Evolutionary conservation across 495 filamentous ascomycete species (phyloP).

Genomic region (Hypomontagnella submonticulosa): DNA sequence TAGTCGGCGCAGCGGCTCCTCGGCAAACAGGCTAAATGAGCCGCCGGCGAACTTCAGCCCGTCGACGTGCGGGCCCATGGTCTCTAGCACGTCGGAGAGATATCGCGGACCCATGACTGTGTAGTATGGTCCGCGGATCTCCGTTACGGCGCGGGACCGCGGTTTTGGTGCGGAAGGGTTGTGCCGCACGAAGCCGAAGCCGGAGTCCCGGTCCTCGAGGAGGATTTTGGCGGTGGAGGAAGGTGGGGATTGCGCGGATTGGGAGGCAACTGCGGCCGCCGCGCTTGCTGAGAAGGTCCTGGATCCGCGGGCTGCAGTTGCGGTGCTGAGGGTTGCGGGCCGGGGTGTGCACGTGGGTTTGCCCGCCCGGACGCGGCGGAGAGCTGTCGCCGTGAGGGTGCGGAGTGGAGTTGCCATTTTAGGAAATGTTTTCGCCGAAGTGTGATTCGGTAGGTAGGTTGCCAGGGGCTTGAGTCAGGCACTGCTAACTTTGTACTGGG

Average conservation of each 20-base stretch:
- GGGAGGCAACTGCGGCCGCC: neutral
- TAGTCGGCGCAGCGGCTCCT: slow-evolving; percentile 59
- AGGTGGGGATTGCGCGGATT: neutral
- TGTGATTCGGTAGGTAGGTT: neutral
- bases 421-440: slow-evolving; percentile 8
- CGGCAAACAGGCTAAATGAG: slow-evolving; percentile 65
- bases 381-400: slow-evolving; percentile 18
- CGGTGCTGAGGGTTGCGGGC: neutral
- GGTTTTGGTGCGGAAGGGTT: slow-evolving; percentile 64
- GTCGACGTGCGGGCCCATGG: slow-evolving; percentile 66
- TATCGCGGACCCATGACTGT: slow-evolving; percentile 65
- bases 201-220: slow-evolving; percentile 62
- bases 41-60: slow-evolving; percentile 69
- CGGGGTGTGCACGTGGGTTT: neutral
- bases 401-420: slow-evolving; percentile 38
- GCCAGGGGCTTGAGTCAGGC: neutral
- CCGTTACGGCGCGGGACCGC: slow-evolving; percentile 61
- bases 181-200: slow-evolving; percentile 65
- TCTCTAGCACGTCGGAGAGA: slow-evolving; percentile 64
- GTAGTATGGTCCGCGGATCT: slow-evolving; percentile 69
- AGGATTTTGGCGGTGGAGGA: slow-evolving; percentile 45
- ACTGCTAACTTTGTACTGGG: neutral
- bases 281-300: slow-evolving; percentile 23
- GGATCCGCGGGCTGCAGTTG: neutral
- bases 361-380: slow-evolving; percentile 18